Base-by-base conservation (phyloP, 768 basidiomycete genomes). In the Leccinellum luteum region DNA sequence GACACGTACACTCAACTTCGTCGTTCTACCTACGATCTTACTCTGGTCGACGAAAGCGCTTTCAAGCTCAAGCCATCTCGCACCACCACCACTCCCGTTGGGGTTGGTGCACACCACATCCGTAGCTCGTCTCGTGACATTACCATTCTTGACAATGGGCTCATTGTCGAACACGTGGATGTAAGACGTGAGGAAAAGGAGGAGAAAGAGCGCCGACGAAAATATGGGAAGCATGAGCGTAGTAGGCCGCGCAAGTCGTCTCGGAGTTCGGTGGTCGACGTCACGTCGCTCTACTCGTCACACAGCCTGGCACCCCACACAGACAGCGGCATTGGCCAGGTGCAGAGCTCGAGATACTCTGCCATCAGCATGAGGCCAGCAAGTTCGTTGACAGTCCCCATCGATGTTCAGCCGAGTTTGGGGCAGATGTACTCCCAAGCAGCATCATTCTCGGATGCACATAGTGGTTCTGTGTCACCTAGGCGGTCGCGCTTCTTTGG, bases 111-210 rank as follows among this genome's bases (percentile, higher is more conserved):
- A n/a, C 67, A 73, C 14, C 72, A 76, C 48, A 73, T 73, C 27
- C 81, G 81, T 30, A 78, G 76, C 21, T 81, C 84, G 54, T 85
- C 85, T 41, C 82, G 89, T 32, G 89, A 93, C 55, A 79, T 91
- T 14, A 90, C 91, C 0, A 76, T 94, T 10, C 81, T 95, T 21
- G 89, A 93, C 71, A 94, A 91, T 61, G 92, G 92, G 3, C 85
- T 94, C 80, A 90, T 93, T 52, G 87, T 94, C 8, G 93, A 95
- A 64, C 89, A 90, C 59, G 88, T 94, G 35, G 84, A 94, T 70
- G 83, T 94, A 19, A 83, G 86, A 31, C 86, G 79, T 60, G 90
- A 92, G 71, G 91, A 91, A 70, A 82, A 76, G 57, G 90, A 90
- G 61, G 88, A 85, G 35, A 81, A 82, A 45, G 87, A 90, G 45